A percentile compares a stretch with the other conserved stretches of the same genome.
phyloP scores from a whole-genome alignment of 2,329 filamentous ascomycete genomes.

The Amesomyces nigricolor region DNA sequence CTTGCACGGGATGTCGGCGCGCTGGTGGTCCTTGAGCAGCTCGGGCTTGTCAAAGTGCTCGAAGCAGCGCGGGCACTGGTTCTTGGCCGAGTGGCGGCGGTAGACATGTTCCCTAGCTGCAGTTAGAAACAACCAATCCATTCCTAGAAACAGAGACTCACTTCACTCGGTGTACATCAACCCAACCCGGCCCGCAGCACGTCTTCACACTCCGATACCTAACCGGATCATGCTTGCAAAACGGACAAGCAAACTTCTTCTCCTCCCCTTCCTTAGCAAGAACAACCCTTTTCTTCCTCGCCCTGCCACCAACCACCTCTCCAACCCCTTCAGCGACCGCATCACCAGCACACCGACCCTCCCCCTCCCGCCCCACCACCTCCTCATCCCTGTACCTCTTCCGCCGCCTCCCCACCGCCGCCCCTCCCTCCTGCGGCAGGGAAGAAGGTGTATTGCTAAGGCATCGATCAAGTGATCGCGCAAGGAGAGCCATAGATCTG shows the following conservation, averaged over 20 bases:
- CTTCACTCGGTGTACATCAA: conserved; percentile 26
- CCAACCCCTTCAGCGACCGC: too few relatives aligned
- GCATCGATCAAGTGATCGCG: conserved; percentile 21
- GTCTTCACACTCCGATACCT: conserved; percentile 23
- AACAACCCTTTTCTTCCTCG: conserved; percentile 20
- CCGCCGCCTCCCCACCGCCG: not conserved
- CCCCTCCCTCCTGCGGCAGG: conserved; percentile 3
- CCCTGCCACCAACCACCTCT: not conserved
- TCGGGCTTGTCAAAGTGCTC: conserved; percentile 24
- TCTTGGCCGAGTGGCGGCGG: conserved; percentile 26
- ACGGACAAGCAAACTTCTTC: conserved; percentile 25
- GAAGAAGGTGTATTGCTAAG: conserved; percentile 21
- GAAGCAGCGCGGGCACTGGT: conserved; percentile 27
- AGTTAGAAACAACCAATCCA: too few relatives aligned
- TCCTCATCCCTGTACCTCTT: not conserved
- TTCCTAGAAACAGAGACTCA: too few relatives aligned
- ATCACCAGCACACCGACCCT: too few relatives aligned
- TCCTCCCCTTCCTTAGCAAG: conserved; percentile 3
- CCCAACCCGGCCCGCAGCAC: conserved; percentile 27
- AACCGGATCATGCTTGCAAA: conserved; percentile 24
- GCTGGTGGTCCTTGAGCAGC: conserved; percentile 25
- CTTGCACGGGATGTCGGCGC: conserved; percentile 34
- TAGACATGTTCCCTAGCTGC: conserved; percentile 30
- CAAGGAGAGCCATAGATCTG: conserved; percentile 26
- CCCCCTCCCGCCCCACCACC: conserved; percentile 2